phyloP scores from a whole-genome alignment of 495 filamentous ascomycete species.

The Thozetella sp. region DNA sequence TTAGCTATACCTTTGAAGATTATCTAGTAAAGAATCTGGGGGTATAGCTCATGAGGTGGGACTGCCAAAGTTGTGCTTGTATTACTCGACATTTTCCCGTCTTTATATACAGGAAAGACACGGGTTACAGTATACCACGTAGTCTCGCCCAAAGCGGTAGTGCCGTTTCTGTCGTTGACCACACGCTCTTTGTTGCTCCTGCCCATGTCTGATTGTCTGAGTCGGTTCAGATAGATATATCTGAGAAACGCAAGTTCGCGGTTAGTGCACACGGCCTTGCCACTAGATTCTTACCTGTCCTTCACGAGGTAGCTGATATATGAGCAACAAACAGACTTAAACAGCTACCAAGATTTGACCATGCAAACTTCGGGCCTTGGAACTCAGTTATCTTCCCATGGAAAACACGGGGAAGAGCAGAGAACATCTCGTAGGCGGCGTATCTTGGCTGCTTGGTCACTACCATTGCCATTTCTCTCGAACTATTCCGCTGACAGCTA shows the following conservation, averaged over 20 bases:
- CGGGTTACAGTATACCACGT: neutral
- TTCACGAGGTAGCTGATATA: neutral
- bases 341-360: neutral
- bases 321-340: neutral
- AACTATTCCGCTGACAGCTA: neutral
- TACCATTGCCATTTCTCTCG: neutral
- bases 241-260: neutral
- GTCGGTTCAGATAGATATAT: neutral
- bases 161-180: neutral
- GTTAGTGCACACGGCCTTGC: neutral
- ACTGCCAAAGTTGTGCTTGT: neutral
- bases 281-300: neutral
- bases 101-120: neutral
- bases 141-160: neutral
- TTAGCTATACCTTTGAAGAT: neutral
- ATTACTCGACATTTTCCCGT: neutral
- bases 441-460: neutral
- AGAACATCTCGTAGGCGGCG: neutral
- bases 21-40: neutral
- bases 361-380: neutral
- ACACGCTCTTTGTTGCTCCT: neutral
- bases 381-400: neutral
- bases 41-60: neutral
- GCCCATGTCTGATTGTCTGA: neutral
- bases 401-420: neutral